These are phyloP conservation scores for Metahyphopichia silvanorum DNA, from an alignment of 805 yeast genomes.

Conservation along the genomic window DNA sequence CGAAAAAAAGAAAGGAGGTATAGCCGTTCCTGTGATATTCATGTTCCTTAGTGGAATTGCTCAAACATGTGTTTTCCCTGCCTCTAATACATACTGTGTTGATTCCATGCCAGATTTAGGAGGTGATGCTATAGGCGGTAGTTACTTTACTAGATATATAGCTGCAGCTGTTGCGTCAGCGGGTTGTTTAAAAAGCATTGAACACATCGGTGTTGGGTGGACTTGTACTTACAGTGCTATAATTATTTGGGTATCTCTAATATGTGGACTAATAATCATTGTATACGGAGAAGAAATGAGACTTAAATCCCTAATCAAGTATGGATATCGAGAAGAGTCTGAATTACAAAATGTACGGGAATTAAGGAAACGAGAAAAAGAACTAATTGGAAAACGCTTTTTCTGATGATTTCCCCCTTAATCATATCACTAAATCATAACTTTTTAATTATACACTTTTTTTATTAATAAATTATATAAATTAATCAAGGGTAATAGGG, in stretches of 20 bases:
- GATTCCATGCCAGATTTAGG: slow-evolving; percentile 53
- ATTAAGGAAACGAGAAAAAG: background rate
- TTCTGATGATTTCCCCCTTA: background rate
- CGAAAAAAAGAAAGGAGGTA: slow-evolving; percentile 49
- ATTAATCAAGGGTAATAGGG: slow-evolving; percentile 34
- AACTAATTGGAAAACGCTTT: background rate
- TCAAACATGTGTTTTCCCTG: slow-evolving; percentile 51
- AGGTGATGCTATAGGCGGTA: slow-evolving; percentile 56
- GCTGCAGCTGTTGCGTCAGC: slow-evolving; percentile 53
- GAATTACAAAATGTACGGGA: background rate
- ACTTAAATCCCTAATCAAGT: slow-evolving; percentile 14
- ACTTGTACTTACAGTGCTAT: slow-evolving; percentile 48
- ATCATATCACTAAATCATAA: background rate
- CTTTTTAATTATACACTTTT: no score
- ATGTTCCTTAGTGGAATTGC: slow-evolving; percentile 48
- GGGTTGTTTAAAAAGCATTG: slow-evolving; percentile 43
- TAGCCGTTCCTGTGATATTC: slow-evolving; percentile 50
- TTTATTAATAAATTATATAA: no score
- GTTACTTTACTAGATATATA: slow-evolving; percentile 47
- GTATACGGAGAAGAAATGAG: slow-evolving; percentile 40
- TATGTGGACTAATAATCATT: slow-evolving; percentile 28
- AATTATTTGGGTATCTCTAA: slow-evolving; percentile 37
- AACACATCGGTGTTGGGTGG: slow-evolving; percentile 56
- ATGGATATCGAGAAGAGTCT: slow-evolving; percentile 8
- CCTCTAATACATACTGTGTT: slow-evolving; percentile 55